These are phyloP conservation scores for Cucurbitaria berberidis DNA, from an alignment of 2,329 filamentous ascomycete genomes.

Conservation along the genomic window DNA sequence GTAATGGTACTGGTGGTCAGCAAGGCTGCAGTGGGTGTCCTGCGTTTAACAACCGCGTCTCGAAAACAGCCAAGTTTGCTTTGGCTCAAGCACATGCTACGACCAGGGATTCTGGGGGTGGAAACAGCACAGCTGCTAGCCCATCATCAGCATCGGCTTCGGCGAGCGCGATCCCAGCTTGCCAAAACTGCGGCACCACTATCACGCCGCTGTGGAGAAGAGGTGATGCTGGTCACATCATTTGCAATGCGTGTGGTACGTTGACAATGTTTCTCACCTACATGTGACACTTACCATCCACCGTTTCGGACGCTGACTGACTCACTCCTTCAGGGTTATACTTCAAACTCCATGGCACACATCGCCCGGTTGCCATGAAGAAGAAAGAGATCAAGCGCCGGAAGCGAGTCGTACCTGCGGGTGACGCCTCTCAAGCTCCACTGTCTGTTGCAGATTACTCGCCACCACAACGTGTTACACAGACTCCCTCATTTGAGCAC, in stretches of 20 bases:
- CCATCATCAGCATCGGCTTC: conserved; percentile 23
- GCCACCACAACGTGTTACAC: conserved; percentile 33
- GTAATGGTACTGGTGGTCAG: conserved; percentile 94
- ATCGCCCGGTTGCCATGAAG: conserved; percentile 97
- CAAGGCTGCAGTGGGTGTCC: conserved; percentile 95
- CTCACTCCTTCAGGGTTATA: conserved; percentile 72
- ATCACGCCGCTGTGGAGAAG: conserved; percentile 95
- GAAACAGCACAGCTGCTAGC: conserved; percentile 19
- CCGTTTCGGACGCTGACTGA: conserved; percentile 14
- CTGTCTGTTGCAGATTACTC: conserved; percentile 39
- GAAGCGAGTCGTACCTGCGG: conserved; percentile 89
- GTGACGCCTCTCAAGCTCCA: conserved; percentile 48
- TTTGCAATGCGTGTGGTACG: conserved; percentile 97
- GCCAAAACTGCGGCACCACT: conserved; percentile 95
- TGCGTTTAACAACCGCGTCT: conserved; percentile 94
- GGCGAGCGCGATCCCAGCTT: conserved; percentile 76
- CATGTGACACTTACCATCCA: not conserved
- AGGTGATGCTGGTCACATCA: conserved; percentile 93
- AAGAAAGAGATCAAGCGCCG: conserved; percentile 95
- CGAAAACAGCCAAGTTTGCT: conserved; percentile 79
- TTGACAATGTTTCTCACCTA: conserved; percentile 26
- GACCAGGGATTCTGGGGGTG: conserved; percentile 18
- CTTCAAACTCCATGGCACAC: conserved; percentile 92
- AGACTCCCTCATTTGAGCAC: conserved; percentile 40
- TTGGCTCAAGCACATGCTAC: conserved; percentile 53